Base-by-base conservation (phyloP, 352 stramenopile genomes). In the Aphanomyces astaci region DNA sequence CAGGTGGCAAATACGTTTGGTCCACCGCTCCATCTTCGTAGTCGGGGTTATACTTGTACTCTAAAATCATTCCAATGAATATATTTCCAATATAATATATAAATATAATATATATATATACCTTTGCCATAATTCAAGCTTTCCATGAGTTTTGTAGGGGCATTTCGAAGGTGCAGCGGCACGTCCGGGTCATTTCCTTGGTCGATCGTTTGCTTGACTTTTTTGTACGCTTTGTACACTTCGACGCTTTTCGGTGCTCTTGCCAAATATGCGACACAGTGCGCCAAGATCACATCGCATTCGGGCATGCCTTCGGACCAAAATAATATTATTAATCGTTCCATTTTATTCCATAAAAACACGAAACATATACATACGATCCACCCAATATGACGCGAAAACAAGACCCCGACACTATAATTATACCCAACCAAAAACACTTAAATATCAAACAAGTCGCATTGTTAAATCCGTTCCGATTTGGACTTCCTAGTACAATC, bases 301-400 rank as follows among this genome's bases (percentile, higher is more conserved):
- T 96, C 87, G 3, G 87, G 87, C 84, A 96, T 92, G 7, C 87
- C 87, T n/a, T n/a, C n/a, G n/a, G n/a, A n/a, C n/a, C n/a, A n/a
- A n/a, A n/a, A n/a, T n/a, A n/a, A n/a, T n/a, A n/a, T n/a, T n/a
- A n/a, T n/a, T n/a, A n/a, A n/a, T n/a, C n/a, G n/a, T n/a, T n/a
- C n/a, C n/a, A n/a, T n/a, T n/a, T n/a, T n/a, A n/a, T n/a, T n/a
- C n/a, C n/a, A n/a, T n/a, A n/a, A n/a, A n/a, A n/a, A n/a, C n/a
- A n/a, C n/a, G n/a, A n/a, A n/a, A n/a, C n/a, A n/a, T n/a, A n/a
- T n/a, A n/a, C n/a, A n/a, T n/a, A n/a, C n/a, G n/a, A n/a, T n/a
- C n/a, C n/a, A n/a, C n/a, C n/a, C n/a, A n/a, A n/a, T n/a, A n/a
- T n/a, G n/a, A n/a, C n/a, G n/a, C n/a, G n/a, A n/a, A n/a, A n/a